These are phyloP conservation scores for Colletotrichum somersetense DNA, from an alignment of 2,329 filamentous ascomycete genomes.

Conservation along the genomic window DNA sequence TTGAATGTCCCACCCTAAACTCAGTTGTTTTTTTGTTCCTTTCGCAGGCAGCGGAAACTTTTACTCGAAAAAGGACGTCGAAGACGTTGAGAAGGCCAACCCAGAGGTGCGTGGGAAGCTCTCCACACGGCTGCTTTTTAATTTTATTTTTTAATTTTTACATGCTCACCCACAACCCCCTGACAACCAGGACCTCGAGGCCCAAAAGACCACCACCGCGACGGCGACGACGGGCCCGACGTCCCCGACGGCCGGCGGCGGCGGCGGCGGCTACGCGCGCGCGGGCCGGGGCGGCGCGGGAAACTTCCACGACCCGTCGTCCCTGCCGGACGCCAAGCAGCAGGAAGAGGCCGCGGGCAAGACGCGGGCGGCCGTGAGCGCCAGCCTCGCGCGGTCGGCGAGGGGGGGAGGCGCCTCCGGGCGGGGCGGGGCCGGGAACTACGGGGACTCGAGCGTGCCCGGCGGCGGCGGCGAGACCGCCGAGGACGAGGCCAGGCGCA, in stretches of 20 bases:
- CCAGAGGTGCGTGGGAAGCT: constrained; percentile 27
- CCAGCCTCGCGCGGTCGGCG: constrained; percentile 45
- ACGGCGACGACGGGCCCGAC: constrained; percentile 43
- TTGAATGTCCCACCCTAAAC: neutral
- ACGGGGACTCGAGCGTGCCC: constrained; percentile 48
- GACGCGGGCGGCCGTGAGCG: constrained; percentile 51
- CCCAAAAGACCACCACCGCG: constrained; percentile 46
- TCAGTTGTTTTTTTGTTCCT: neutral
- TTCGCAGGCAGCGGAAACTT: constrained; percentile 64
- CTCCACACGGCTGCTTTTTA: neutral
- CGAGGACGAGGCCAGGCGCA: constrained; percentile 49
- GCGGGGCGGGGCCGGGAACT: constrained; percentile 72
- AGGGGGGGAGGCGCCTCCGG: constrained; percentile 53
- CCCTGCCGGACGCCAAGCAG: constrained; percentile 50
- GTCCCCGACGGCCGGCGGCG: constrained; percentile 14
- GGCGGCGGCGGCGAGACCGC: constrained; percentile 44
- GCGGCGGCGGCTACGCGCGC: constrained; percentile 50
- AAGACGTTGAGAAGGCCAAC: constrained; percentile 55
- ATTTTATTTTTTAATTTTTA: neutral
- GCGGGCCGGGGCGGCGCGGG: constrained; percentile 73
- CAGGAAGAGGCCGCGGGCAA: constrained; percentile 52
- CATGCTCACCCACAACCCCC: constrained; percentile 12
- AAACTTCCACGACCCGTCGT: constrained; percentile 63
- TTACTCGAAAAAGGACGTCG: constrained; percentile 64
- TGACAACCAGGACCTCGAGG: constrained; percentile 49